Evolutionary conservation across 2,329 filamentous ascomycete genomes (phyloP).

Genomic region (Pseudogymnoascus sp.): DNA sequence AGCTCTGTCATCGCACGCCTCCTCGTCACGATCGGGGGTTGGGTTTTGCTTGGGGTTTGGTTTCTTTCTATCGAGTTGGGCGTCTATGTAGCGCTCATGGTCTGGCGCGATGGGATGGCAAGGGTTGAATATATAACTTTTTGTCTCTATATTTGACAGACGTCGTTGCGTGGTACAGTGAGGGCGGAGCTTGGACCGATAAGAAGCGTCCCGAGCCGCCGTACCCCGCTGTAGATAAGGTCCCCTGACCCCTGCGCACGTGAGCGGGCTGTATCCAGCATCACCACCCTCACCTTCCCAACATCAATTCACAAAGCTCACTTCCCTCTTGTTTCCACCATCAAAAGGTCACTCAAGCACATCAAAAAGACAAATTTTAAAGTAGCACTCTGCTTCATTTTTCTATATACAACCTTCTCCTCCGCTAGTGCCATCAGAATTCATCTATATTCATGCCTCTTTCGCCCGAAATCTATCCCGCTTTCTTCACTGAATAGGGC

Average conservation of each 20-base stretch:
- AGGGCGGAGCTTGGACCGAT: background rate
- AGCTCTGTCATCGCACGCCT: no score
- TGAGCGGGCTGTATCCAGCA: background rate
- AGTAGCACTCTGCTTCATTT: conserved; percentile 3
- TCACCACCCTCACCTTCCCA: background rate
- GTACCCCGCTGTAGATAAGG: background rate
- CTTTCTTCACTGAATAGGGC: background rate
- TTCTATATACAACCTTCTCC: background rate
- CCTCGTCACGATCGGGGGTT: no score
- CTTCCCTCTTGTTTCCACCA: background rate
- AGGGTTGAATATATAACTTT: no score
- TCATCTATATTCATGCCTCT: background rate
- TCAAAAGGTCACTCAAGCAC: background rate
- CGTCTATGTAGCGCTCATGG: no score
- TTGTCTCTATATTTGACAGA: no score
- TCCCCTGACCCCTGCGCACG: background rate
- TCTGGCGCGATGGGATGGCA: no score
- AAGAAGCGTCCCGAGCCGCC: background rate
- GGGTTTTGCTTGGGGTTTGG: no score
- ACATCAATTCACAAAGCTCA: background rate
- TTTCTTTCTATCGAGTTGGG: no score
- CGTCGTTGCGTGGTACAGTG: no score
- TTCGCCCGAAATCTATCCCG: background rate
- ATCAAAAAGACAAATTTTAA: background rate
- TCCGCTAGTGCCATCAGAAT: background rate